These are phyloP conservation scores for Suhomyces prunicola DNA, from an alignment of 805 yeast genomes.

Conservation along the genomic window DNA sequence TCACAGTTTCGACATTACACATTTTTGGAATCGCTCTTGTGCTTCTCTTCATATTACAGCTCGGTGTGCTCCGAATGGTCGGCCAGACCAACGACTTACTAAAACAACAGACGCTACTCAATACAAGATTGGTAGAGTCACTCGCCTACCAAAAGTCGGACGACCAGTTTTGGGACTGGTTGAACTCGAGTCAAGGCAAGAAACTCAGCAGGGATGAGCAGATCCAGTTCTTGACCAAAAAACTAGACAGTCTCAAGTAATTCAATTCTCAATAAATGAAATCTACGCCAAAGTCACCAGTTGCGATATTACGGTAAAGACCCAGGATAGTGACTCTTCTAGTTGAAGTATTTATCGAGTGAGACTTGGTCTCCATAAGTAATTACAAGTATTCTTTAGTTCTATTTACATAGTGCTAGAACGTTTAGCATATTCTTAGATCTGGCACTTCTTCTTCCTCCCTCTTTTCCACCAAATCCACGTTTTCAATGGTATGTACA, in stretches of 20 bases:
- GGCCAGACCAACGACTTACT: slow-evolving; percentile 22
- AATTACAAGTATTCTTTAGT: not conserved
- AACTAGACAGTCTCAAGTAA: slow-evolving; percentile 8
- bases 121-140: not conserved
- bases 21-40: slow-evolving; percentile 19
- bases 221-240: slow-evolving; percentile 18
- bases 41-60: slow-evolving; percentile 19
- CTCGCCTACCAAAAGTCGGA: slow-evolving; percentile 1
- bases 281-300: not conserved
- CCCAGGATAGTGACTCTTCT: no score
- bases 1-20: slow-evolving; percentile 2
- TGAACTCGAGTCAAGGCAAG: slow-evolving; percentile 14
- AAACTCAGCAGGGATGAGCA: slow-evolving; percentile 15
- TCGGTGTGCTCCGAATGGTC: slow-evolving; percentile 15
- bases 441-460: slow-evolving; percentile 22
- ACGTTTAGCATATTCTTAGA: slow-evolving; percentile 25
- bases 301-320: no score
- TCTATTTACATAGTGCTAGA: not conserved
- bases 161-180: slow-evolving; percentile 21
- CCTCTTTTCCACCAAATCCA: slow-evolving; percentile 52
- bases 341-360: not conserved
- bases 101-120: slow-evolving; percentile 15
- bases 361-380: not conserved
- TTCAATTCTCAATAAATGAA: not conserved
- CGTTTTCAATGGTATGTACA: slow-evolving; percentile 66